Conservation (phyloP, 768 basidiomycete species). For the Mycena rebaudengoi region DNA sequence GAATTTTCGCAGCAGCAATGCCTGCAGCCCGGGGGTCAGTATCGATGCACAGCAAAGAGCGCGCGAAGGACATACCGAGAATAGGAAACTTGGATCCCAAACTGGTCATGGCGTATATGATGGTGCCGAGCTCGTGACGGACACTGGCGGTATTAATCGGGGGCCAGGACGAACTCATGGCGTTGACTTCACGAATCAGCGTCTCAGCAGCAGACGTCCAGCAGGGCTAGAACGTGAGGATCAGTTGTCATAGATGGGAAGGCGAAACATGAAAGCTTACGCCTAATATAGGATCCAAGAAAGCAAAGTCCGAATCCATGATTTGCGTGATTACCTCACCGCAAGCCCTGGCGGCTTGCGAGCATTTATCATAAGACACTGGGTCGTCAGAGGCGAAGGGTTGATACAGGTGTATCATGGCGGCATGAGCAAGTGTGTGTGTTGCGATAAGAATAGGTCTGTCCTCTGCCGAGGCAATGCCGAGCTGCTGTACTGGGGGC, state of each 20-base stretch:
- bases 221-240: slow-evolving; percentile 57
- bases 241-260: slow-evolving; percentile 18
- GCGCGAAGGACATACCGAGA: slow-evolving; percentile 40
- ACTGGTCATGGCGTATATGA: slow-evolving; percentile 71
- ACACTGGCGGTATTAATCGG: slow-evolving; percentile 64
- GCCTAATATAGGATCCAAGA: slow-evolving; percentile 81
- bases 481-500: slow-evolving; percentile 71
- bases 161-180: slow-evolving; percentile 71
- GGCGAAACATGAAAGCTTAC: slow-evolving; percentile 50
- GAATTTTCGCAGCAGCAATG: slow-evolving; percentile 32
- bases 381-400: slow-evolving; percentile 68
- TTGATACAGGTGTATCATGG: slow-evolving; percentile 72
- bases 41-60: background rate
- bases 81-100: slow-evolving; percentile 70
- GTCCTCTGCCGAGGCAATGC: slow-evolving; percentile 57
- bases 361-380: slow-evolving; percentile 70
- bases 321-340: slow-evolving; percentile 70
- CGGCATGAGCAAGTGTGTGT: slow-evolving; percentile 73
- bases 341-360: slow-evolving; percentile 68
- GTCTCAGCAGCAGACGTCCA: slow-evolving; percentile 78
- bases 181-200: slow-evolving; percentile 70
- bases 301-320: slow-evolving; percentile 69
- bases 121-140: slow-evolving; percentile 65
- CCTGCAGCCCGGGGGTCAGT: slow-evolving; percentile 4
- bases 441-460: slow-evolving; percentile 65